These are phyloP conservation scores for Penicillium manginii DNA, from an alignment of 495 filamentous ascomycete genomes.

Conservation along the genomic window DNA sequence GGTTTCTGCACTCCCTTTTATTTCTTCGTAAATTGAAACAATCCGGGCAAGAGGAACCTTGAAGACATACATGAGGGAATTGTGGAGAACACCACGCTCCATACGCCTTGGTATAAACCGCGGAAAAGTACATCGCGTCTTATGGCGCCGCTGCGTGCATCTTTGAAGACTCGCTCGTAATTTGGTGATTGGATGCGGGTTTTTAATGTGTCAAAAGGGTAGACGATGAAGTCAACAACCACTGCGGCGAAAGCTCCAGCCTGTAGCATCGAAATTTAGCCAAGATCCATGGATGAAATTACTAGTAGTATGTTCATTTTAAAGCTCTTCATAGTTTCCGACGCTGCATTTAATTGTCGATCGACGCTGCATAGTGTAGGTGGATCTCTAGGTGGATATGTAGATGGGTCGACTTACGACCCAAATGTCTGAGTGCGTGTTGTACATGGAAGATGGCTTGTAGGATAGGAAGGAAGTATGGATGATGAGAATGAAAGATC, in stretches of 20 bases:
- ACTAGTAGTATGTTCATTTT: too few relatives aligned
- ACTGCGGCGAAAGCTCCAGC: slow-evolving; percentile 83
- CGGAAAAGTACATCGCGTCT: slow-evolving; percentile 62
- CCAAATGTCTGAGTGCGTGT: slow-evolving; percentile 57
- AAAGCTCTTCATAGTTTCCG: background rate
- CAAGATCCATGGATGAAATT: too few relatives aligned
- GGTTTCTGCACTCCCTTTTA: background rate
- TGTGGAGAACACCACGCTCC: slow-evolving; percentile 85
- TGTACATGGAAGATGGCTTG: slow-evolving; percentile 33
- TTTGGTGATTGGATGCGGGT: slow-evolving; percentile 80
- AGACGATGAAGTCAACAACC: slow-evolving; percentile 77
- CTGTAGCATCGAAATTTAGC: slow-evolving; percentile 38
- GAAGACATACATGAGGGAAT: slow-evolving; percentile 71
- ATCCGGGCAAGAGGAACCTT: background rate
- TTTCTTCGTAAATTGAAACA: background rate
- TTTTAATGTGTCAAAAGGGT: slow-evolving; percentile 85
- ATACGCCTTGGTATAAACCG: slow-evolving; percentile 86
- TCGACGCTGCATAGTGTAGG: background rate
- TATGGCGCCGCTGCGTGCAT: slow-evolving; percentile 54
- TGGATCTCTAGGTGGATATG: background rate
- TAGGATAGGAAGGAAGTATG: background rate
- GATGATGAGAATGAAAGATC: too few relatives aligned
- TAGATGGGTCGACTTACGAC: slow-evolving; percentile 36
- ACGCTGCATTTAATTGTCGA: too few relatives aligned
- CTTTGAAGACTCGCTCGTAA: slow-evolving; percentile 64